phyloP scores from a whole-genome alignment of 352 stramenopile genomes.

The Pythium periplocum region DNA sequence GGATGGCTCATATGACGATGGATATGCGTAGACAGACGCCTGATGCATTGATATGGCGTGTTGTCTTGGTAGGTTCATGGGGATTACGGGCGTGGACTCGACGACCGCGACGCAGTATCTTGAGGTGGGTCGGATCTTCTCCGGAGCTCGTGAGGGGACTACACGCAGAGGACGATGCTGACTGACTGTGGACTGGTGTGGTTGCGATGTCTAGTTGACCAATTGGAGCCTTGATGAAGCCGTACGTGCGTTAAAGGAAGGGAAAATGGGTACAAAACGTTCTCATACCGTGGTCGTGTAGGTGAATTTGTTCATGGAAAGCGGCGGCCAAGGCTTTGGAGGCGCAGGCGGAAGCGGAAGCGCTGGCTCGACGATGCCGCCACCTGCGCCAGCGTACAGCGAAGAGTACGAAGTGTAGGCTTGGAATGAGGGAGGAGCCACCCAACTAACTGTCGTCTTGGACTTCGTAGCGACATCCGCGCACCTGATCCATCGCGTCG shows the following conservation, averaged over 20 bases:
- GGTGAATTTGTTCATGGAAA: slow-evolving; percentile 86
- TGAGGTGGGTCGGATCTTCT: slow-evolving; percentile 26
- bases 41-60: not conserved
- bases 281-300: slow-evolving; percentile 6
- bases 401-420: slow-evolving; percentile 22
- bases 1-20: not conserved
- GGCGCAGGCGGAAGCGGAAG: slow-evolving; percentile 5
- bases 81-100: slow-evolving; percentile 70
- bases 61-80: slow-evolving; percentile 62
- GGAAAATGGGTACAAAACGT: too few species aligned
- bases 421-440: not conserved
- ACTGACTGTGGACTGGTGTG: too few species aligned
- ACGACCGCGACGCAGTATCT: slow-evolving; percentile 66
- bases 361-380: slow-evolving; percentile 6
- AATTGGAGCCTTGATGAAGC: slow-evolving; percentile 74
- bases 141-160: not conserved
- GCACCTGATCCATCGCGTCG: slow-evolving; percentile 78
- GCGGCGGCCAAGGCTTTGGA: slow-evolving; percentile 32
- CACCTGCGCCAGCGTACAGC: slow-evolving; percentile 30
- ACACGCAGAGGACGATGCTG: too few species aligned
- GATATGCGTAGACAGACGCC: not conserved
- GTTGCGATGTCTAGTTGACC: slow-evolving; percentile 33
- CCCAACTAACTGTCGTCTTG: not conserved
- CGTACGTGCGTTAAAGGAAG: slow-evolving; percentile 20
- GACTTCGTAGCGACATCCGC: slow-evolving; percentile 45